A percentile compares a stretch with the other conserved stretches of the same genome.
phyloP scores from a whole-genome alignment of 2,329 filamentous ascomycete genomes.

The Dothideomycetes sp. region DNA sequence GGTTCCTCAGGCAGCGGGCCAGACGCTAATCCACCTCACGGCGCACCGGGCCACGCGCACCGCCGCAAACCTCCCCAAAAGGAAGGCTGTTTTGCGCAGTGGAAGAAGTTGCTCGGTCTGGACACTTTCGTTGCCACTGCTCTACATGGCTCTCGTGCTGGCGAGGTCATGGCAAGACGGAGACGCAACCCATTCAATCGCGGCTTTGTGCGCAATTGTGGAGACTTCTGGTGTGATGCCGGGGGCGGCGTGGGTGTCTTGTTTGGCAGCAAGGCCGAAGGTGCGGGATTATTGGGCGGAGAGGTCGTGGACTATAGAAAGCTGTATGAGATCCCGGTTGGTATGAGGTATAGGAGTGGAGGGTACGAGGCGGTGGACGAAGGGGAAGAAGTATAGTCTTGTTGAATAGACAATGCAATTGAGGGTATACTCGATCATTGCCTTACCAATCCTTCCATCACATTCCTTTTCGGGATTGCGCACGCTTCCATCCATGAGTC shows the following conservation, averaged over 20 bases:
- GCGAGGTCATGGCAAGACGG: slow-evolving; percentile 33
- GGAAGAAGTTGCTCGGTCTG: slow-evolving; percentile 76
- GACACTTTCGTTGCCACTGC: slow-evolving; percentile 92
- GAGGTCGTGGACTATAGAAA: slow-evolving; percentile 73
- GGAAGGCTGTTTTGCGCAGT: slow-evolving; percentile 61
- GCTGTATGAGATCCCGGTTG: slow-evolving; percentile 74
- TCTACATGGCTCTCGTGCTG: slow-evolving; percentile 56
- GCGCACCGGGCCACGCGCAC: slow-evolving; percentile 12
- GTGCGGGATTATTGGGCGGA: slow-evolving; percentile 66
- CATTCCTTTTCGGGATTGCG: too few relatives aligned
- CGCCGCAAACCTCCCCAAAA: slow-evolving; percentile 33
- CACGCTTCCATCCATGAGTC: too few relatives aligned
- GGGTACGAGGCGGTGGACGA: slow-evolving; percentile 52
- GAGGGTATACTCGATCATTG: too few relatives aligned
- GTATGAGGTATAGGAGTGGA: slow-evolving; percentile 46
- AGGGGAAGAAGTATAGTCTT: slow-evolving; percentile 32
- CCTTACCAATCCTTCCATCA: too few relatives aligned
- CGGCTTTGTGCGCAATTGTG: slow-evolving; percentile 79
- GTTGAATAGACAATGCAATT: too few relatives aligned
- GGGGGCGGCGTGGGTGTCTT: slow-evolving; percentile 40
- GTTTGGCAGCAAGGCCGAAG: slow-evolving; percentile 62
- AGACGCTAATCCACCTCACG: slow-evolving; percentile 34
- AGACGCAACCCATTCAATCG: slow-evolving; percentile 73
- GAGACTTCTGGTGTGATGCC: slow-evolving; percentile 92
- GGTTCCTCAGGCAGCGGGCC: slow-evolving; percentile 55